These are phyloP conservation scores for Coniferiporia sulphurascens DNA, from an alignment of 1,284 basidiomycete genomes.

Conservation along the genomic window DNA sequence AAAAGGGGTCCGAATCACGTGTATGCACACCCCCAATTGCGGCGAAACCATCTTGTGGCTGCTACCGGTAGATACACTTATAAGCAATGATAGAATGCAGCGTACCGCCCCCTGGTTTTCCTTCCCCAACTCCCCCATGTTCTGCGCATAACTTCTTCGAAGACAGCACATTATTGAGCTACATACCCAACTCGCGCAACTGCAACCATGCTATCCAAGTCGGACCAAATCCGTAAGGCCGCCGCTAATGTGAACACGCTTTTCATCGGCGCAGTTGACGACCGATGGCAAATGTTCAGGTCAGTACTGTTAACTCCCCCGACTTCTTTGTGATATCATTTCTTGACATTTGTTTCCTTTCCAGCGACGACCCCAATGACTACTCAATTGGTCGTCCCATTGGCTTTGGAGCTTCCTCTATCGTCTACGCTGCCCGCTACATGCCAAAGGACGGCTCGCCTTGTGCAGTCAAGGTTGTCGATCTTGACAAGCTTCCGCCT, in stretches of 20 bases:
- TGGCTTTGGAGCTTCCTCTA: constrained; percentile 84
- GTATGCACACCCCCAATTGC: too few species aligned
- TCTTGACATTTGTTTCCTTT: neutral
- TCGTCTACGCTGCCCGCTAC: constrained; percentile 76
- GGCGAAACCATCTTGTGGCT: too few species aligned
- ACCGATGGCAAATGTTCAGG: constrained; percentile 84
- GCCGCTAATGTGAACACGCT: constrained; percentile 14
- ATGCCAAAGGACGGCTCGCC: constrained; percentile 39
- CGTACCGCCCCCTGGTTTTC: too few species aligned
- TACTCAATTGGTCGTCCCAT: constrained; percentile 71
- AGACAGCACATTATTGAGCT: neutral
- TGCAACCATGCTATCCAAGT: neutral
- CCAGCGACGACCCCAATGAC: constrained; percentile 63
- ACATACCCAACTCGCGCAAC: neutral
- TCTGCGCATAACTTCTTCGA: neutral
- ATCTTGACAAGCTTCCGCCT: constrained; percentile 73
- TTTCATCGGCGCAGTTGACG: constrained; percentile 74
- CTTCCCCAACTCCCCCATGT: neutral
- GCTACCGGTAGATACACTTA: too few species aligned
- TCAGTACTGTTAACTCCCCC: constrained; percentile 25
- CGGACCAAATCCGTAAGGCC: neutral
- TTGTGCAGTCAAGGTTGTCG: constrained; percentile 84
- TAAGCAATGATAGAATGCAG: too few species aligned
- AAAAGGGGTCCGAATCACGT: too few species aligned
- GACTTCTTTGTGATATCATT: neutral